phyloP scores from a whole-genome alignment of 2,329 filamentous ascomycete species.

The Whalleya microplaca region DNA sequence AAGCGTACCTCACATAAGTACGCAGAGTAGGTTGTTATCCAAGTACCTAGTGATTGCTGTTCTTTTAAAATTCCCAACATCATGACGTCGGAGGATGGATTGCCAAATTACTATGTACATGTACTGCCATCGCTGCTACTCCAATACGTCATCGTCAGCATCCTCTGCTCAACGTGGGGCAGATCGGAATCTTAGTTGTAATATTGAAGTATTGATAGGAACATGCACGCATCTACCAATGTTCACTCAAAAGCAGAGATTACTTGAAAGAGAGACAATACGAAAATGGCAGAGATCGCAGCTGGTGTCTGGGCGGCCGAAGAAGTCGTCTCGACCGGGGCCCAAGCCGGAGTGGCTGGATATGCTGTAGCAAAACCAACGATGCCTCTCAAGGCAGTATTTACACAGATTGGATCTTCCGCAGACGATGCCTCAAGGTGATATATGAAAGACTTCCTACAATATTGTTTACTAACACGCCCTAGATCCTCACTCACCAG shows the following conservation, averaged over 20 bases:
- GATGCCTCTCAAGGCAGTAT: constrained; percentile 53
- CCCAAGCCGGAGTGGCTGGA: constrained; percentile 46
- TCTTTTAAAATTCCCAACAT: too few relatives aligned
- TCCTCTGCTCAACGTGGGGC: too few relatives aligned
- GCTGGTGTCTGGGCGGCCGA: constrained; percentile 45
- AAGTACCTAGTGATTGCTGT: too few relatives aligned
- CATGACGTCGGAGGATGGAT: too few relatives aligned
- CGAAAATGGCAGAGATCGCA: constrained; percentile 43
- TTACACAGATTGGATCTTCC: constrained; percentile 49
- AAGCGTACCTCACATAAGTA: too few relatives aligned
- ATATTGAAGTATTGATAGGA: too few relatives aligned
- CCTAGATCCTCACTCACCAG: constrained; percentile 46
- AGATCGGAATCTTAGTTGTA: too few relatives aligned
- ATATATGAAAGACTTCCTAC: neutral
- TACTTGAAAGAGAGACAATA: neutral
- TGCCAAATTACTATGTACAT: too few relatives aligned
- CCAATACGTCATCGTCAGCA: too few relatives aligned
- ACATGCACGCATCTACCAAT: neutral
- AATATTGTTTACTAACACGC: too few relatives aligned
- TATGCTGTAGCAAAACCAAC: constrained; percentile 54
- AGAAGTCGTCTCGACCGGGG: constrained; percentile 44
- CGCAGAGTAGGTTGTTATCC: too few relatives aligned
- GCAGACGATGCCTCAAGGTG: constrained; percentile 36
- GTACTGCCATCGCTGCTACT: too few relatives aligned
- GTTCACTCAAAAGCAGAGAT: neutral